Percentiles rank a stretch among this genome's conserved stretches.
phyloP scores from a whole-genome alignment of 2,329 filamentous ascomycete genomes.

The Talaromyces pinophilus region DNA sequence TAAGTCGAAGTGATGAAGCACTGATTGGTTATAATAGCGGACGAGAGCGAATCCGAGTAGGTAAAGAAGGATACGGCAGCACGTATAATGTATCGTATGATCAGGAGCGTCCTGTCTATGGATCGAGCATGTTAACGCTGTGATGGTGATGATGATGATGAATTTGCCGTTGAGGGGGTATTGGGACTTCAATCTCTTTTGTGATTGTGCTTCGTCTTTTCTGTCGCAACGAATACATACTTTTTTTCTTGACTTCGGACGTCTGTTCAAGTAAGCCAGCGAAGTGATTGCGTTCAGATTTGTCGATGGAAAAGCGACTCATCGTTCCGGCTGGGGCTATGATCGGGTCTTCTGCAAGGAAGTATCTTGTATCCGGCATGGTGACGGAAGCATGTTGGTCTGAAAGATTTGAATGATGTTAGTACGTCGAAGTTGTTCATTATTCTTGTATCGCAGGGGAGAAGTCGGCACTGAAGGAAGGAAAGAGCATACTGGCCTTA shows the following conservation, averaged over 20 bases:
- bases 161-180: background rate
- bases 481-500: background rate
- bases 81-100: background rate
- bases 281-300: background rate
- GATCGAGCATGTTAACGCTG: background rate
- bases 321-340: background rate
- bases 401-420: background rate
- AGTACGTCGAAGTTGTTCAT: background rate
- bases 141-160: background rate
- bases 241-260: background rate
- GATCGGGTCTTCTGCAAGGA: background rate
- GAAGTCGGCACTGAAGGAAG: background rate
- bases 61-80: background rate
- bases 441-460: background rate
- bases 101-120: background rate
- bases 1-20: background rate
- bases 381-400: background rate
- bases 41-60: background rate
- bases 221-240: background rate
- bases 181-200: background rate
- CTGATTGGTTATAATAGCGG: constrained; percentile 12
- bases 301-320: background rate
- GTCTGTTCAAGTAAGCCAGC: background rate
- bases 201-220: background rate
- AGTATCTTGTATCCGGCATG: background rate